A percentile compares a stretch with the other conserved stretches of the same genome.
Evolutionary conservation across 2,329 filamentous ascomycete genomes (phyloP).

Genomic region (Thyridium curvatum): DNA sequence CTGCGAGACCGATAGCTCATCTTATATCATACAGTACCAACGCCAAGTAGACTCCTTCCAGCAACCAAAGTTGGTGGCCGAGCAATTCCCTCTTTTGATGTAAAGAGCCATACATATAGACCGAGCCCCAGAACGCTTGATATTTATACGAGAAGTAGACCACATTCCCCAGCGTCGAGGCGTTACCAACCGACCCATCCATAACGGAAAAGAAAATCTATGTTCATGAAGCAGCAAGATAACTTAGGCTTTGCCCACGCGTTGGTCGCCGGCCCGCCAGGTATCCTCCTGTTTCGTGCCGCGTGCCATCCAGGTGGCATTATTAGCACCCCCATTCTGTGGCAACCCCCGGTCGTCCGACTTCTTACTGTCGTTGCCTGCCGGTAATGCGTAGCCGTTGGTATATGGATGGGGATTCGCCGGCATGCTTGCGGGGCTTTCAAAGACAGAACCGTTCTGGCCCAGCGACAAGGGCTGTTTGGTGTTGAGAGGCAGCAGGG

Average conservation of each 20-base stretch:
- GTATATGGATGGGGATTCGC: slow-evolving; percentile 30
- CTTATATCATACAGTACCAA: no score
- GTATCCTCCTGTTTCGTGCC: slow-evolving; percentile 84
- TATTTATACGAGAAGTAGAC: no score
- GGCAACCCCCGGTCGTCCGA: slow-evolving; percentile 40
- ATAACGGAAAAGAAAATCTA: no score
- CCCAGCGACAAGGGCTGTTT: slow-evolving; percentile 26
- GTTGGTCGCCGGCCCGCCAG: slow-evolving; percentile 48
- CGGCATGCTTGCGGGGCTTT: slow-evolving; percentile 21
- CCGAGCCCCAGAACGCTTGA: no score
- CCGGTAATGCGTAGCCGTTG: slow-evolving; percentile 36
- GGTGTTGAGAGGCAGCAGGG: slow-evolving; percentile 61
- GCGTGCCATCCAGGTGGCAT: slow-evolving; percentile 62
- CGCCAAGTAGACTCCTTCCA: no score
- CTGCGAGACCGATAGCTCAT: no score
- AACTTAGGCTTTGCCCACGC: slow-evolving; percentile 10
- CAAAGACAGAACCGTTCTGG: slow-evolving; percentile 26
- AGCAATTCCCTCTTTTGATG: no score
- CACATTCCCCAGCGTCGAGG: no score
- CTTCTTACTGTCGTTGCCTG: slow-evolving; percentile 44
- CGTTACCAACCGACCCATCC: no score
- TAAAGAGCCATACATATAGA: no score
- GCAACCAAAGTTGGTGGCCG: not conserved
- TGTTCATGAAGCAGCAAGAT: no score
- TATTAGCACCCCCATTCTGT: slow-evolving; percentile 32